These are phyloP conservation scores for Kazachstania africana DNA, from an alignment of 805 yeast genomes.

Conservation along the genomic window DNA sequence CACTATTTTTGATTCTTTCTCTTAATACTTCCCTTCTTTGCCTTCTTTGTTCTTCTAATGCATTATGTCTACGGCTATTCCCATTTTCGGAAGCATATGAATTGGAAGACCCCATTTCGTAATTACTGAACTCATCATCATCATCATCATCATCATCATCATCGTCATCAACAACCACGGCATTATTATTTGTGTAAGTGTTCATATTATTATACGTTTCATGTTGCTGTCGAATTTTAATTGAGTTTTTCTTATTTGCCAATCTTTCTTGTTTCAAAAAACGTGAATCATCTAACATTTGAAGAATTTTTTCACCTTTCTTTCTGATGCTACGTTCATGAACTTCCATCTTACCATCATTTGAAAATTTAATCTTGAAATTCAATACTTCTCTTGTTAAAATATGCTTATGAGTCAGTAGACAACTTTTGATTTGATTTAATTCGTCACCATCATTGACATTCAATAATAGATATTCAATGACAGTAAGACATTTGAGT, in stretches of 20 bases:
- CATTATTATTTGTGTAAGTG: no score
- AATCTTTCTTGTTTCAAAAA: constrained; percentile 22
- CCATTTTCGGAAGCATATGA: constrained; percentile 3
- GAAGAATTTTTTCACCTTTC: constrained; percentile 23
- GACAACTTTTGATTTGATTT: constrained; percentile 22
- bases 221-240: constrained; percentile 20
- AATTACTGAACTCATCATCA: constrained; percentile 5
- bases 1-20: constrained; percentile 24
- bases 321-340: constrained; percentile 28
- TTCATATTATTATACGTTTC: no score
- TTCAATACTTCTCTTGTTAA: constrained; percentile 20
- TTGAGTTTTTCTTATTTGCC: constrained; percentile 19
- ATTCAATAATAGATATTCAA: constrained; percentile 26
- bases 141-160: constrained; percentile 13
- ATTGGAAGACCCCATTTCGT: no score
- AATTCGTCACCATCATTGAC: constrained; percentile 24
- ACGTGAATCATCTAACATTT: constrained; percentile 19
- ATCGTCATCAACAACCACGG: constrained; percentile 8
- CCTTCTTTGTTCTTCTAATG: constrained; percentile 26
- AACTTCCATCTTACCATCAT: constrained; percentile 29
- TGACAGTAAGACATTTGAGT: constrained; percentile 26
- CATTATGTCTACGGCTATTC: constrained; percentile 15
- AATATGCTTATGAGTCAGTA: constrained; percentile 24
- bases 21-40: constrained; percentile 28
- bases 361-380: constrained; percentile 23